Conservation (phyloP, 192 early-diverging fungal species). For the Dimargaris cristalligena region DNA sequence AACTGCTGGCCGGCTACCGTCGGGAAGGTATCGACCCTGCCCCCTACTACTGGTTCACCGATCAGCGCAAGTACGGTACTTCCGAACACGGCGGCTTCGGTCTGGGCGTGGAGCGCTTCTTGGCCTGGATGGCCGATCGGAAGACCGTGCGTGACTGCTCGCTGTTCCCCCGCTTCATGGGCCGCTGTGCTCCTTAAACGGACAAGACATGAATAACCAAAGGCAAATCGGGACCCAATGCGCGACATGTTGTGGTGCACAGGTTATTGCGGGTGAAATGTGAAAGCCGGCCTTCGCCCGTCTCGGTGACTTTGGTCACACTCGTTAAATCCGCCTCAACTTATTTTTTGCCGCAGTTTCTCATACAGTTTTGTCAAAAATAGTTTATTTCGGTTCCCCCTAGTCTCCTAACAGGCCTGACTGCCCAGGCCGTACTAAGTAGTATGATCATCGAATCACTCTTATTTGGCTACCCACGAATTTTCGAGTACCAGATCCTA, state of each 20-base stretch:
- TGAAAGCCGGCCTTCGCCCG: not conserved
- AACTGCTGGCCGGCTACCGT: conserved; percentile 65
- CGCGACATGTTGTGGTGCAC: too few species aligned
- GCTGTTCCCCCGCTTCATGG: conserved; percentile 86
- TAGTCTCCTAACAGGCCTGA: too few species aligned
- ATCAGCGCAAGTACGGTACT: conserved; percentile 97
- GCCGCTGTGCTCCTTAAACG: conserved; percentile 61
- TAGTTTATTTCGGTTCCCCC: too few species aligned
- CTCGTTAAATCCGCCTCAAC: not conserved
- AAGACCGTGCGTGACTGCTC: conserved; percentile 77
- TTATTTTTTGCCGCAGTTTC: too few species aligned
- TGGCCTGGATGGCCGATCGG: conserved; percentile 91
- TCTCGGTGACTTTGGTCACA: too few species aligned
- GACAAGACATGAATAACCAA: not conserved
- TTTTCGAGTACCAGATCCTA: too few species aligned
- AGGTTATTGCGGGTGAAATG: too few species aligned
- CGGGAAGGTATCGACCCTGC: conserved; percentile 82
- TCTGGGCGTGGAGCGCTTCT: conserved; percentile 88
- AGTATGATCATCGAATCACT: too few species aligned
- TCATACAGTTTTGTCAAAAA: too few species aligned
- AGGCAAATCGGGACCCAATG: too few species aligned
- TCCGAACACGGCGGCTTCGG: conserved; percentile 95
- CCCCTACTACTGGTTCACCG: conserved; percentile 98
- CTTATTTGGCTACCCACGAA: too few species aligned
- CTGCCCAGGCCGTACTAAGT: too few species aligned